A percentile compares a stretch with the other conserved stretches of the same genome.
These are phyloP conservation scores for Acer negundo DNA, from an alignment of 345 rosid genomes.

Conservation along the genomic window DNA sequence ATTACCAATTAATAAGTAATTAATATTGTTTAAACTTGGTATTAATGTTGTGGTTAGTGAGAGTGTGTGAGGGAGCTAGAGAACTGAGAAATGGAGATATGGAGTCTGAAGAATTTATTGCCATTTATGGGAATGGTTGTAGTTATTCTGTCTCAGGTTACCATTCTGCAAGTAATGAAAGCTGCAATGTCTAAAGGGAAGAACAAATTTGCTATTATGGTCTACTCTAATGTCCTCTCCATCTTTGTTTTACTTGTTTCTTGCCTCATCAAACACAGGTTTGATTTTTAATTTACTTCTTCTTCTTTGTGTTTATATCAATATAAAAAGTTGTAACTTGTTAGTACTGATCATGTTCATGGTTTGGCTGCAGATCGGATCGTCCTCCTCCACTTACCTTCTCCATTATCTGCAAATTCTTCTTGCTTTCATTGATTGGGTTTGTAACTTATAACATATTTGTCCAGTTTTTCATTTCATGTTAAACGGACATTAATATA, in stretches of 20 bases:
- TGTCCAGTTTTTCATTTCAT: not conserved
- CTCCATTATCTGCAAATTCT: slow-evolving; percentile 37
- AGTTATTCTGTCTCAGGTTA: slow-evolving; percentile 36
- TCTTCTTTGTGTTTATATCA: not conserved
- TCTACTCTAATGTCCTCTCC: slow-evolving; percentile 46
- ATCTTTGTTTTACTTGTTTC: slow-evolving; percentile 48
- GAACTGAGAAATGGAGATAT: not conserved
- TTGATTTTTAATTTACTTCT: slow-evolving; percentile 23
- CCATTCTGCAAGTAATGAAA: slow-evolving; percentile 35
- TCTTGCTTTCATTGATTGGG: slow-evolving; percentile 53
- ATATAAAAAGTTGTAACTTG: not conserved
- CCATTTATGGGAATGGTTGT: slow-evolving; percentile 49
- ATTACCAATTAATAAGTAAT: not conserved
- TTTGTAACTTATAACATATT: slow-evolving; percentile 15
- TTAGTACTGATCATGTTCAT: not conserved
- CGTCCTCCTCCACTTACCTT: slow-evolving; percentile 30
- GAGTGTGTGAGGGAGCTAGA: not conserved
- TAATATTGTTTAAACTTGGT: not conserved
- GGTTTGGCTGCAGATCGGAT: slow-evolving; percentile 30
- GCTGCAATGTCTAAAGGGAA: slow-evolving; percentile 52
- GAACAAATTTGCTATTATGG: slow-evolving; percentile 43
- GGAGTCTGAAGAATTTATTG: not conserved
- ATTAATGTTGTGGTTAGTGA: not conserved
- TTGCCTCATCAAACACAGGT: slow-evolving; percentile 47
- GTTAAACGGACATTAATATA: not conserved